phyloP scores from a whole-genome alignment of 2,329 filamentous ascomycete species.

The Epichloe typhina region DNA sequence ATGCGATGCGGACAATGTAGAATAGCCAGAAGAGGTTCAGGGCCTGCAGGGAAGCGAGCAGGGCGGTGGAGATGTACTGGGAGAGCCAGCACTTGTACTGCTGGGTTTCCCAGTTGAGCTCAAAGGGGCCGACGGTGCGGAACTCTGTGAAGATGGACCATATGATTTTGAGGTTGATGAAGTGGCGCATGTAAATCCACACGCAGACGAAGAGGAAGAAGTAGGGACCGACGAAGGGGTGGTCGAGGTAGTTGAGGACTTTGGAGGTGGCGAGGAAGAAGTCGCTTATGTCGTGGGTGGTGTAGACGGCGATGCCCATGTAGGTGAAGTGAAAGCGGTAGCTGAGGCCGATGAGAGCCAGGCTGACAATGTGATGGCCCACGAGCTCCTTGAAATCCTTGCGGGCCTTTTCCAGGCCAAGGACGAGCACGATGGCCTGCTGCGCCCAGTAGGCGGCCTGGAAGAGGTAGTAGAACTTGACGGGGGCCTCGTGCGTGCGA shows the following conservation, averaged over 20 bases:
- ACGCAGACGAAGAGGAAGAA: slow-evolving; percentile 68
- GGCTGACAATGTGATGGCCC: slow-evolving; percentile 78
- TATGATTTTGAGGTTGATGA: slow-evolving; percentile 66
- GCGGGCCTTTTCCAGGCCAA: slow-evolving; percentile 82
- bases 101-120: slow-evolving; percentile 60
- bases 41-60: slow-evolving; percentile 56
- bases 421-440: slow-evolving; percentile 74
- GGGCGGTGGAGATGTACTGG: slow-evolving; percentile 51
- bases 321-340: slow-evolving; percentile 97
- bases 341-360: slow-evolving; percentile 70
- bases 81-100: slow-evolving; percentile 66
- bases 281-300: slow-evolving; percentile 87
- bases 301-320: slow-evolving; percentile 85
- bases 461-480: slow-evolving; percentile 95
- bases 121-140: slow-evolving; percentile 59
- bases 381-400: slow-evolving; percentile 95
- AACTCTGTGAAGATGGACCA: slow-evolving; percentile 65
- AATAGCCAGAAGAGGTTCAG: slow-evolving; percentile 76
- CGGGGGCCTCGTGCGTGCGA: slow-evolving; percentile 59
- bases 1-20: slow-evolving; percentile 62
- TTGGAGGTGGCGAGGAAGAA: slow-evolving; percentile 95
- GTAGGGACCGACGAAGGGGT: slow-evolving; percentile 65
- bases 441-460: slow-evolving; percentile 93
- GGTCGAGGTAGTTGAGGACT: slow-evolving; percentile 80
- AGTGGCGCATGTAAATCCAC: slow-evolving; percentile 88